These are phyloP conservation scores for Penicillium odoratum DNA, from an alignment of 495 filamentous ascomycete genomes.

Conservation along the genomic window DNA sequence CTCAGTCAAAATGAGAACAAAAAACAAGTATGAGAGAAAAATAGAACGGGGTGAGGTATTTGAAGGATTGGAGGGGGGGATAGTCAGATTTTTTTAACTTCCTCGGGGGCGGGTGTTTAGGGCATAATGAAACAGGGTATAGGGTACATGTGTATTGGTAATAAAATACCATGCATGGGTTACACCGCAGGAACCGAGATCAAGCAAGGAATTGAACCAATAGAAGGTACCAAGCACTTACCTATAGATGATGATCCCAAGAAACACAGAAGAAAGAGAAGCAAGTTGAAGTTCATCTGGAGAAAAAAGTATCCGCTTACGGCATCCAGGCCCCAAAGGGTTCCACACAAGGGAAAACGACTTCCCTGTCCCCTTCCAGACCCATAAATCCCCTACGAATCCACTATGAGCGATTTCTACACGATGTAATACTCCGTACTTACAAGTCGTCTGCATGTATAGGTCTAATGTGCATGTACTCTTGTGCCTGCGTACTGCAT, in stretches of 20 bases:
- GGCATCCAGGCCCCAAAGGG: not conserved
- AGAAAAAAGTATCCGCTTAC: slow-evolving; percentile 1
- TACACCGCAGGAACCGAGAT: slow-evolving; percentile 12
- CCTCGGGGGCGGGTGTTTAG: slow-evolving; percentile 19
- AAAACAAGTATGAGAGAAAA: slow-evolving; percentile 26
- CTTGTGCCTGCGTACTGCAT: not conserved
- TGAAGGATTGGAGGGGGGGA: slow-evolving; percentile 15
- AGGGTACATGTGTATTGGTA: not conserved
- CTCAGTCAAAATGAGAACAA: slow-evolving; percentile 1
- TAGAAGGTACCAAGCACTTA: slow-evolving; percentile 9
- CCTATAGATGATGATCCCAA: slow-evolving; percentile 1
- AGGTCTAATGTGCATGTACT: not conserved
- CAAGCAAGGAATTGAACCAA: not conserved
- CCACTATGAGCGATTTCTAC: slow-evolving; percentile 20
- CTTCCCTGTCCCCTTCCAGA: not conserved
- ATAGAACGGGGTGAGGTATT: not conserved
- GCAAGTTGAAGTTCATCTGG: not conserved
- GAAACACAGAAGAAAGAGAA: not conserved
- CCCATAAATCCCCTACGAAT: not conserved
- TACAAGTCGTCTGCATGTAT: not conserved
- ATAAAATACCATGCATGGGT: slow-evolving; percentile 18
- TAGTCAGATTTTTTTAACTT: slow-evolving; percentile 24
- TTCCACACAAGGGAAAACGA: slow-evolving; percentile 4
- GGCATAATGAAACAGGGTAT: slow-evolving; percentile 8
- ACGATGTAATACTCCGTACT: not conserved